A percentile compares a stretch with the other conserved stretches of the same genome.
phyloP scores from a whole-genome alignment of 148 eudicot genomes.

The Amaranthus palmeri region DNA sequence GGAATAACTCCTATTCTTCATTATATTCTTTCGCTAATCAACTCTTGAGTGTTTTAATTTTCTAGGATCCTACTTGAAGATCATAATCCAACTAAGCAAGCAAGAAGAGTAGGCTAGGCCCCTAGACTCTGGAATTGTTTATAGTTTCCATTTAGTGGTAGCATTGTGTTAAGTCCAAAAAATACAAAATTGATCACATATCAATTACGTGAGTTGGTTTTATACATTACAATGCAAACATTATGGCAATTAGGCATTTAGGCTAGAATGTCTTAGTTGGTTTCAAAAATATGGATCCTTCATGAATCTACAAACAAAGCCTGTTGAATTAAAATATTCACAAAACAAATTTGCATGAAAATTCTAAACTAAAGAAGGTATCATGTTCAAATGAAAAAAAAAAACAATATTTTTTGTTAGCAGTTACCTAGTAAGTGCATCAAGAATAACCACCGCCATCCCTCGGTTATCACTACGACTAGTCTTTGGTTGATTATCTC shows the following conservation, averaged over 20 bases:
- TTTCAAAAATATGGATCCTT: not conserved
- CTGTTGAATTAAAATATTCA: not conserved
- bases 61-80: too few relatives aligned
- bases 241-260: not conserved
- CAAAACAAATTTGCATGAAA: not conserved
- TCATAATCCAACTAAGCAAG: too few relatives aligned
- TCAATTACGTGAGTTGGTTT: not conserved
- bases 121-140: too few relatives aligned
- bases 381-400: too few relatives aligned
- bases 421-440: slow-evolving; percentile 78
- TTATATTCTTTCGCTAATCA: too few relatives aligned
- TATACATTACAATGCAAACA: too few relatives aligned
- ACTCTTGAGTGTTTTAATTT: too few relatives aligned
- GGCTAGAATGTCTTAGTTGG: not conserved
- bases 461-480: slow-evolving; percentile 85
- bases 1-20: too few relatives aligned
- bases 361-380: not conserved
- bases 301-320: not conserved
- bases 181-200: not conserved
- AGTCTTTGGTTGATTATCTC: slow-evolving; percentile 72
- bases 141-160: too few relatives aligned
- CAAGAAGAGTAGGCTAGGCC: too few relatives aligned
- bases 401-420: not conserved
- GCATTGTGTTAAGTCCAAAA: too few relatives aligned
- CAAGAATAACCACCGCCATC: slow-evolving; percentile 90